These are phyloP conservation scores for Ophiorrhiza pumila DNA, from an alignment of 257 asterid genomes.

Conservation along the genomic window DNA sequence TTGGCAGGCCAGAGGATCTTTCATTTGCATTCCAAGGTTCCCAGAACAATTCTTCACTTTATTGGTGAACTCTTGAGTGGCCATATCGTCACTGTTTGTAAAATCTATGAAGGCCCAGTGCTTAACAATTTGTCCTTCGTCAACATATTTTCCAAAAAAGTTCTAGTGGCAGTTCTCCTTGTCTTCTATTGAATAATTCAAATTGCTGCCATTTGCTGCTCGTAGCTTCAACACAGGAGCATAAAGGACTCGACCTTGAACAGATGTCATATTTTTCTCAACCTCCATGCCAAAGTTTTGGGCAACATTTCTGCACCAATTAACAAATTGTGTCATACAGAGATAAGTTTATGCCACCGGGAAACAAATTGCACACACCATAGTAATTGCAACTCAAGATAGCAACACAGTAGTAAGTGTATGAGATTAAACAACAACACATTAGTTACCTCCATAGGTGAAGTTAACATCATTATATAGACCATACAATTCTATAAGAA, in stretches of 20 bases:
- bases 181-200: constrained; percentile 36
- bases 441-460: background rate
- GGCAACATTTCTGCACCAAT: constrained; percentile 16
- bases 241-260: constrained; percentile 55
- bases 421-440: background rate
- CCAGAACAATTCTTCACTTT: constrained; percentile 29
- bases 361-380: background rate
- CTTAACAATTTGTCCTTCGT: constrained; percentile 38
- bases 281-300: constrained; percentile 39
- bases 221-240: constrained; percentile 58
- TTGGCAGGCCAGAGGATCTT: constrained; percentile 29
- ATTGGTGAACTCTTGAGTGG: constrained; percentile 12
- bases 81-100: constrained; percentile 21
- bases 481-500: background rate
- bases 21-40: constrained; percentile 45
- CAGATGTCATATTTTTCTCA: constrained; percentile 45
- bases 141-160: constrained; percentile 43
- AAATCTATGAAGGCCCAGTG: constrained; percentile 71
- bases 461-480: background rate
- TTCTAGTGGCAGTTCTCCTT: constrained; percentile 58
- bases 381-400: background rate
- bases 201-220: constrained; percentile 30
- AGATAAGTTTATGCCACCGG: background rate
- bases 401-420: background rate
- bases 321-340: background rate